These are phyloP conservation scores for Hevea brasiliensis DNA, from an alignment of 345 rosid species.

Conservation along the genomic window DNA sequence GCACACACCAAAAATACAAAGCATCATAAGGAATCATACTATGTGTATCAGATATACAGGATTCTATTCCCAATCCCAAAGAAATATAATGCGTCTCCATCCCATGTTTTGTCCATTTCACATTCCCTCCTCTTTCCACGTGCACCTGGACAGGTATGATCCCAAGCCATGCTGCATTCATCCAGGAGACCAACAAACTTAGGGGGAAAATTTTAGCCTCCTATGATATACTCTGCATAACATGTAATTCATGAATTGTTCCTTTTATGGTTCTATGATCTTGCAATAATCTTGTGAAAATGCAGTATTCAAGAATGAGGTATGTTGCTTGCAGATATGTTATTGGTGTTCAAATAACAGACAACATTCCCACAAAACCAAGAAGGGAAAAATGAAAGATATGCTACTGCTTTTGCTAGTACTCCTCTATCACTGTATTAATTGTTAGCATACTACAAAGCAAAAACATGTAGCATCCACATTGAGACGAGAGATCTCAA, in stretches of 20 bases:
- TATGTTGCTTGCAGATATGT: not conserved
- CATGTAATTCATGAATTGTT: no score
- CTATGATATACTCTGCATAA: not conserved
- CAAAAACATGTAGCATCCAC: not conserved
- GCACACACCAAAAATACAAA: not conserved
- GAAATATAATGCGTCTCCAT: not conserved
- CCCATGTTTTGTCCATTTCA: constrained; percentile 1
- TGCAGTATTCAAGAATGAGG: not conserved
- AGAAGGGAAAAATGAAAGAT: not conserved
- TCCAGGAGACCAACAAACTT: not conserved
- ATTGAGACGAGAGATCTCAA: not conserved
- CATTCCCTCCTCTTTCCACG: not conserved
- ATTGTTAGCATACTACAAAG: not conserved
- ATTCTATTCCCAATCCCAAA: not conserved
- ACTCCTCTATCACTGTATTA: not conserved
- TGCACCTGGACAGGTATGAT: not conserved
- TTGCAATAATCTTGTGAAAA: not conserved
- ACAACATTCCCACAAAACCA: not conserved
- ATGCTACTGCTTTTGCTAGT: not conserved
- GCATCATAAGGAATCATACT: not conserved
- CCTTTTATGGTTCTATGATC: not conserved
- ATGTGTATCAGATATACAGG: not conserved
- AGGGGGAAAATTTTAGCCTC: not conserved
- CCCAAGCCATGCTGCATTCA: not conserved
- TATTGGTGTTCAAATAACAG: not conserved